These are phyloP conservation scores for Ajuga chamaepitys DNA, from an alignment of 257 asterid species.

Conservation along the genomic window DNA sequence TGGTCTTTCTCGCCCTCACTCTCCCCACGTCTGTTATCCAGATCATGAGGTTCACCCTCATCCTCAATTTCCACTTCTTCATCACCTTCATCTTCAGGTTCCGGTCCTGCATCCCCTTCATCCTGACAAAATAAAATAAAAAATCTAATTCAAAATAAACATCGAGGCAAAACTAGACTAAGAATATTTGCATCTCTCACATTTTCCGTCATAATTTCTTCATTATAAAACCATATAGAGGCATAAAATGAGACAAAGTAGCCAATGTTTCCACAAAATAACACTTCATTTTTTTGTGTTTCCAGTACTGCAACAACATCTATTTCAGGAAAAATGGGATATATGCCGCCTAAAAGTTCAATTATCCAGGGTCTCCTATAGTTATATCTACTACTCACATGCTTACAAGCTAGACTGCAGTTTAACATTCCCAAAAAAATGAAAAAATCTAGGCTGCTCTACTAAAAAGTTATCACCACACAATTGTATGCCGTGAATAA, in stretches of 20 bases:
- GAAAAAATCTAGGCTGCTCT: not conserved
- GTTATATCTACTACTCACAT: not conserved
- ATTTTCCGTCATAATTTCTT: not conserved
- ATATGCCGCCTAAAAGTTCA: no score
- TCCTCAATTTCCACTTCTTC: conserved; percentile 56
- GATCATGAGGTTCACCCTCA: conserved; percentile 66
- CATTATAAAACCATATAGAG: not conserved
- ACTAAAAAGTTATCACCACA: not conserved
- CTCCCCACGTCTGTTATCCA: conserved; percentile 53
- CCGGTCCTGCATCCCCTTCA: conserved; percentile 66
- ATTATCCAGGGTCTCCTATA: not conserved
- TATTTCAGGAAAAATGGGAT: not conserved
- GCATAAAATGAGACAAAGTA: not conserved
- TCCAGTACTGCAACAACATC: no score
- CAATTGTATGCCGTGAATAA: not conserved
- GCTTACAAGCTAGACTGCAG: not conserved
- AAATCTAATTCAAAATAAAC: not conserved
- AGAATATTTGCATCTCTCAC: not conserved
- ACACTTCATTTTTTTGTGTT: no score
- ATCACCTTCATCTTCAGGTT: conserved; percentile 53
- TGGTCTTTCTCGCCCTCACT: conserved; percentile 81
- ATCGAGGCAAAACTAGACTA: not conserved
- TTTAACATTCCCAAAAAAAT: not conserved
- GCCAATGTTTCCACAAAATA: no score
- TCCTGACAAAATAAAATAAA: conserved; percentile 28